Base-by-base conservation (phyloP, 2,329 filamentous ascomycete genomes). In the Apiospora koreana region DNA sequence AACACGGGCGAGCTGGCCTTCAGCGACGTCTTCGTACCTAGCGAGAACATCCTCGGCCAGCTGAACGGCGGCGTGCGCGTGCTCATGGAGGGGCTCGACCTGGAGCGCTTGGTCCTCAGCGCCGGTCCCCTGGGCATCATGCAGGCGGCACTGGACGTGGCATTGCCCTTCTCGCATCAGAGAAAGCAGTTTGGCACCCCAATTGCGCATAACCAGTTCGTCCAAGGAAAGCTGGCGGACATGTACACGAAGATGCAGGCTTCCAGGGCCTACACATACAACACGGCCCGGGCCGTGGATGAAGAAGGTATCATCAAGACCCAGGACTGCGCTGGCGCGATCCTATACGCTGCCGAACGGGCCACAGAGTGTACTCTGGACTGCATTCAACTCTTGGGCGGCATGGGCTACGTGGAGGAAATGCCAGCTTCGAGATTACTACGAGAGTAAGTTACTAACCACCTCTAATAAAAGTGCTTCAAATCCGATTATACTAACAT, bases 201-300 rank as follows among this genome's bases (percentile, higher is more conserved):
- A 1, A 93, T 98, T 73, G 95, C 93, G 0, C 92, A 96, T 75
- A 97, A 97, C 81, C 96, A 99, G 81, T 87, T 98, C 73, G 88
- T 98, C 28, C 96, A 98, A 82, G 95, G 93, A 70, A 95, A 95
- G 79, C 87, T 98, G 64, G 94, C 96, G 69, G 95, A 98, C 80
- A 98, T 99, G 95, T 97, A 98, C 83, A 98, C 94, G 65, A 97
- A 97, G 81, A 88, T 96, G 71, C 92, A 93, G 77, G 94, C 93
- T 14, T 91, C 92, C 21, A 86, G 91, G n/a, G 88, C 94, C 2
- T 98, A 97, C 82, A 98, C 95, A 0, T 97, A 97, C 78, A 84
- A 87, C 46, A 95, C 95, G 0, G 96, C 96, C 3, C 87, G 88
- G 65, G 87, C 88, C 1, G 92, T 98, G 25, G 95, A 98, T 76